Evolutionary conservation across 805 yeast genomes (phyloP), one percentile per base, ranked within the genome.

Genomic region (Ogataea polymorpha): DNA sequence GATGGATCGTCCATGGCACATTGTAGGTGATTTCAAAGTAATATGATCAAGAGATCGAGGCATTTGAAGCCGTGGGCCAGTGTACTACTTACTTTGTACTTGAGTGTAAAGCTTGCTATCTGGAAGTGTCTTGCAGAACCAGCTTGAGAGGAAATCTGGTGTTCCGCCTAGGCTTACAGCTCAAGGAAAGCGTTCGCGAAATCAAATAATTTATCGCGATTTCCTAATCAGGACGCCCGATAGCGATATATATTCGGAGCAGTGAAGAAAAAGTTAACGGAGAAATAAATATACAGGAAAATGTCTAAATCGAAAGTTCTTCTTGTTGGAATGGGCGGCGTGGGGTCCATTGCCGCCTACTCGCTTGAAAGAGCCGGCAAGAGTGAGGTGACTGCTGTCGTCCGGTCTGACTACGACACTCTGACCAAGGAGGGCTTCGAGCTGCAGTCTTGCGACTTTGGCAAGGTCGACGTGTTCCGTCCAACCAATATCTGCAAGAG

Each of bases 251-350:
- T 7, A 10, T 11, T 15, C n/a, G 3, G 7, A 13, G 12, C 32
- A 12, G 32, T 6, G 32, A 6, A 5, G 15, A 34, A 23, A 34
- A 34, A 24, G 21, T 34, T 32, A 23, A 7, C 9, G 14, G 6
- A 13, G 4, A 6, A 14, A 16, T 12, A 6, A 14, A 16, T 37
- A 18, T 30, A 15, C 17, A 27, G 21, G 25, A 23, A 10, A 6
- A 42, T 32, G 40, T 11, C 39, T 13, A 58, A 52, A 34, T 5
- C 60, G 20, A 67, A 68, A 37, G 79, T 81, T 13, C 66, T 86
- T 10, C 66, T 86, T 9, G 73, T 86, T 28, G 96, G 96, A 9
- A 74, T 87, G 31, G 96, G 96, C 12, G 96, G 95, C 27, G 93
- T 87, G 9, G 96, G 96, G 26, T 73, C 87, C 13, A 75, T 87